Conservation (phyloP, 176 grass and related monocot genomes). For the Phoenix dactylifera region DNA sequence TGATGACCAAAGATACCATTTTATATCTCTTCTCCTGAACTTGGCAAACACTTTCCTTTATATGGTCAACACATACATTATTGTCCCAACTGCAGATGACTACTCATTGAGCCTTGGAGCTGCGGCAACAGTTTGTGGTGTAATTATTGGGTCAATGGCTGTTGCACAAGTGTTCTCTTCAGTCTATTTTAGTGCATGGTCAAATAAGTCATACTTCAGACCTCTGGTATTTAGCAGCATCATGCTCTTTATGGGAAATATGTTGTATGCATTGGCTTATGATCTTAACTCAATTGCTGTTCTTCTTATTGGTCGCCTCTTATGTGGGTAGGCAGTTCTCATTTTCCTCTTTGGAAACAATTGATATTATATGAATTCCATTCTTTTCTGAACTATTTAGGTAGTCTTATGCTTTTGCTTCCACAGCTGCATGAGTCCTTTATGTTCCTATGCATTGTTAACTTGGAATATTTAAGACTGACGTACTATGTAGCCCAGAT, state of each 20-base stretch:
- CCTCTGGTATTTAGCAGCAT: conserved; percentile 86
- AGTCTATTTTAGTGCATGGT: conserved; percentile 88
- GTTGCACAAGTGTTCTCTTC: conserved; percentile 86
- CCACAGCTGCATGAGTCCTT: too few species aligned
- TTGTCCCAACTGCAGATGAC: conserved; percentile 87
- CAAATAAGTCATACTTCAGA: conserved; percentile 83
- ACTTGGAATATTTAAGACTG: too few species aligned
- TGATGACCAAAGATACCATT: conserved; percentile 76
- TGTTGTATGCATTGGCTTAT: conserved; percentile 73
- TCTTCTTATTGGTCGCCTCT: conserved; percentile 60
- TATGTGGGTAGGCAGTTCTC: conserved; percentile 58
- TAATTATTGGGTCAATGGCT: conserved; percentile 92
- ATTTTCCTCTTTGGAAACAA: too few species aligned
- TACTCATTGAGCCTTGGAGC: conserved; percentile 87
- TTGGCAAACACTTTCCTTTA: conserved; percentile 90
- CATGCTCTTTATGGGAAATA: conserved; percentile 72
- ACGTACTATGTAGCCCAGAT: background rate
- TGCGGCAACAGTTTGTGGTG: conserved; percentile 80
- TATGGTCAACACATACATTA: conserved; percentile 95
- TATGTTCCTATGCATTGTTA: too few species aligned
- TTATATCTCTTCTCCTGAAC: conserved; percentile 73
- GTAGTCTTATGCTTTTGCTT: too few species aligned
- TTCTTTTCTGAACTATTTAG: too few species aligned
- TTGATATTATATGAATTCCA: too few species aligned
- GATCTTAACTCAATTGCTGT: conserved; percentile 61